phyloP scores from a whole-genome alignment of 768 basidiomycete genomes.

The Coprinopsis cinerea region DNA sequence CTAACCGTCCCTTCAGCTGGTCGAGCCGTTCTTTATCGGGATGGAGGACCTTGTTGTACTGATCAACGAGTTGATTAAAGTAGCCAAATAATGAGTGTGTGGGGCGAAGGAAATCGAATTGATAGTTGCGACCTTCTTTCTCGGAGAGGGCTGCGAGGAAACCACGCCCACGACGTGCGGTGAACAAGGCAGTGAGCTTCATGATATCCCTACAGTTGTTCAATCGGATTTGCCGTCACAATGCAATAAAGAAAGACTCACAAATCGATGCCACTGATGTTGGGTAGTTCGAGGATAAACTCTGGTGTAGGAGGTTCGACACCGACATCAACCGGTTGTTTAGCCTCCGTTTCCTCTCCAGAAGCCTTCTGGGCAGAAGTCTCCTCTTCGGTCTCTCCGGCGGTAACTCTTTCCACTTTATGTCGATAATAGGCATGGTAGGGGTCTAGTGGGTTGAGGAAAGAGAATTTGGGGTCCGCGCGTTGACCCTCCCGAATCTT shows the following conservation, averaged over 20 bases:
- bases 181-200: constrained; percentile 93
- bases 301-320: constrained; percentile 74
- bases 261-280: constrained; percentile 86
- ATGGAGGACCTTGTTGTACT: constrained; percentile 86
- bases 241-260: constrained; percentile 40
- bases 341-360: constrained; percentile 40
- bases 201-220: constrained; percentile 71
- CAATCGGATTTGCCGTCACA: neutral
- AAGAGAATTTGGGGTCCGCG: constrained; percentile 96
- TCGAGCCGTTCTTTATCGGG: constrained; percentile 73
- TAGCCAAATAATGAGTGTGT: constrained; percentile 94
- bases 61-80: constrained; percentile 96
- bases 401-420: constrained; percentile 76
- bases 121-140: constrained; percentile 91
- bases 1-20: constrained; percentile 57
- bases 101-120: constrained; percentile 96
- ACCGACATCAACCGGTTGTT: constrained; percentile 56
- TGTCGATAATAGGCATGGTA: constrained; percentile 98
- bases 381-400: constrained; percentile 71
- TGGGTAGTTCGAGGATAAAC: constrained; percentile 82
- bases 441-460: constrained; percentile 93
- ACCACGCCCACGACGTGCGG: constrained; percentile 81
- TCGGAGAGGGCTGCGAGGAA: constrained; percentile 84
- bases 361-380: constrained; percentile 24
- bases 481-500: constrained; percentile 96